A percentile compares a stretch with the other conserved stretches of the same genome.
These are phyloP conservation scores for Colletotrichum filicis DNA, from an alignment of 2,329 filamentous ascomycete genomes.

Conservation along the genomic window DNA sequence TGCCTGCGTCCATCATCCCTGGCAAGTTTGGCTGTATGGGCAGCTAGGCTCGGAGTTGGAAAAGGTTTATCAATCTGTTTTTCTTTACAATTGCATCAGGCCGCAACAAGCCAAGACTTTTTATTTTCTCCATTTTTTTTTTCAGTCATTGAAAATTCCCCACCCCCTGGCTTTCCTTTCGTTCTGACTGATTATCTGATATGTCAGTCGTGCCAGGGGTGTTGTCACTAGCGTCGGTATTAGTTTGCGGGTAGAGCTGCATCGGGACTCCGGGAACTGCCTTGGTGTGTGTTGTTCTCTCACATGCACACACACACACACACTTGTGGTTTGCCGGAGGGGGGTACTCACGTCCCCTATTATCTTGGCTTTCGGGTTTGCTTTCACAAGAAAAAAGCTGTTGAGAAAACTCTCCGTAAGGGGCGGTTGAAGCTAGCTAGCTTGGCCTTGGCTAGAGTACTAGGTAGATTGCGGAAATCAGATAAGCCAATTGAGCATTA, in stretches of 20 bases:
- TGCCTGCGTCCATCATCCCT: background rate
- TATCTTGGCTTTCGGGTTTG: background rate
- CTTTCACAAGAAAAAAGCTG: no score
- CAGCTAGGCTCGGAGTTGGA: background rate
- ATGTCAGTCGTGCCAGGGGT: background rate
- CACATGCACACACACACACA: background rate
- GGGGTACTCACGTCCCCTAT: background rate
- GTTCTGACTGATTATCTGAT: background rate
- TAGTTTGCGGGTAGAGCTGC: background rate
- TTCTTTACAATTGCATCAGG: conserved; percentile 8
- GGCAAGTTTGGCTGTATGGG: background rate
- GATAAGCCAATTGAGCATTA: background rate
- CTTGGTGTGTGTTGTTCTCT: background rate
- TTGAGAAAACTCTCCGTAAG: background rate
- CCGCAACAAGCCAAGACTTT: conserved; percentile 9
- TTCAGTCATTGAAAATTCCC: background rate
- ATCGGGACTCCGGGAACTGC: background rate
- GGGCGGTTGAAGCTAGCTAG: background rate
- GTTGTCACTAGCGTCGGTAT: conserved; percentile 2
- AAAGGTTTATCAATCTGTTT: background rate
- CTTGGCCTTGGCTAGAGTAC: background rate
- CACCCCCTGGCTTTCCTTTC: background rate
- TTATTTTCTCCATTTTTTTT: background rate
- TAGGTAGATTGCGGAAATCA: background rate
- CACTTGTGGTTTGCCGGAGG: background rate